These are phyloP conservation scores for Cladosporium sp. DNA, from an alignment of 2,329 filamentous ascomycete genomes.

Conservation along the genomic window DNA sequence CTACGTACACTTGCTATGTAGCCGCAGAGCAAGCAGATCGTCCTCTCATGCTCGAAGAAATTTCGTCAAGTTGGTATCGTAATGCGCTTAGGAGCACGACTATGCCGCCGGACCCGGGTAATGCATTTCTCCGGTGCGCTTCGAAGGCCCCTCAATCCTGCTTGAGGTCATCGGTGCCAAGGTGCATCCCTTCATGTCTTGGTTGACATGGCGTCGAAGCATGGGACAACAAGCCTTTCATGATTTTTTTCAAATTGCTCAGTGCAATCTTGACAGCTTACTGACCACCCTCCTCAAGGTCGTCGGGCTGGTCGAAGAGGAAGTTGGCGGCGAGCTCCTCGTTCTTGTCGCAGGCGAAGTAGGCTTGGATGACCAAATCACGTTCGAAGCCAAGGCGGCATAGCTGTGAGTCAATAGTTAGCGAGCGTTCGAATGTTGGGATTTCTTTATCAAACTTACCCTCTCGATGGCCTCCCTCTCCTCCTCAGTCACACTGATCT, in stretches of 20 bases:
- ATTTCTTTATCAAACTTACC: conserved; percentile 55
- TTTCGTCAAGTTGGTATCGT: conserved; percentile 9
- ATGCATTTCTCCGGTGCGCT: not conserved
- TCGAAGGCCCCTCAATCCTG: not conserved
- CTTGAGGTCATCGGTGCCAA: not conserved
- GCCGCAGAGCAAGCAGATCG: not conserved
- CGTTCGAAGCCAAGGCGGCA: conserved; percentile 91
- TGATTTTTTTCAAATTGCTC: not conserved
- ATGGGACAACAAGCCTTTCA: not conserved
- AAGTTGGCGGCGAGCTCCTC: conserved; percentile 98
- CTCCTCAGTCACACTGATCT: conserved; percentile 90
- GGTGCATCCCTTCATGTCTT: too few relatives aligned
- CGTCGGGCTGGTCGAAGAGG: conserved; percentile 93
- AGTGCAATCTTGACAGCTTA: not conserved
- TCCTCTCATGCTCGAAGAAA: not conserved
- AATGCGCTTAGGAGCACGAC: conserved; percentile 5
- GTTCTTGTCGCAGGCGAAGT: conserved; percentile 99
- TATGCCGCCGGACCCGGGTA: not conserved
- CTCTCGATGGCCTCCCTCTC: conserved; percentile 96
- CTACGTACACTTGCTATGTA: conserved; percentile 8
- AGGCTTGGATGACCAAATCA: conserved; percentile 93
- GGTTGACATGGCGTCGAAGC: not conserved
- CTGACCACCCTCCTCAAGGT: conserved; percentile 46
- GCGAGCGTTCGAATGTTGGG: conserved; percentile 1
- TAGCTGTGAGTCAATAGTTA: conserved; percentile 57